These are phyloP conservation scores for Tolypocladium amazonense DNA, from an alignment of 2,329 filamentous ascomycete species.

Conservation along the genomic window DNA sequence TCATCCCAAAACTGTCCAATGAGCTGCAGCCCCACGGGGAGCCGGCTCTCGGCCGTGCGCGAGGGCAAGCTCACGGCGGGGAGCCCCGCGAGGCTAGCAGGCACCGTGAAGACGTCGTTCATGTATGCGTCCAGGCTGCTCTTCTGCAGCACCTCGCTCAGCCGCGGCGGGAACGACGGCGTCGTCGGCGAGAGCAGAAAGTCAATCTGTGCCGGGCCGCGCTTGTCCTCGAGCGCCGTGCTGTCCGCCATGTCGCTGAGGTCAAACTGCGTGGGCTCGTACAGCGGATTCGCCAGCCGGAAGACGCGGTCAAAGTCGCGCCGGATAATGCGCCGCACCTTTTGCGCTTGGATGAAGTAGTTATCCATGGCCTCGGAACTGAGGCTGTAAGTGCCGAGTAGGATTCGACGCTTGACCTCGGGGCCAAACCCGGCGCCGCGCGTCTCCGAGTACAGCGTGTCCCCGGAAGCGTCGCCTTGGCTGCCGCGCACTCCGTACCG, in stretches of 20 bases:
- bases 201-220: slow-evolving; percentile 59
- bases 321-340: slow-evolving; percentile 72
- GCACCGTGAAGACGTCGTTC: slow-evolving; percentile 94
- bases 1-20: slow-evolving; percentile 79
- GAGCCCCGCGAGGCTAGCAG: slow-evolving; percentile 82
- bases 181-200: slow-evolving; percentile 82
- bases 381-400: slow-evolving; percentile 82
- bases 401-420: slow-evolving; percentile 77
- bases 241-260: slow-evolving; percentile 48
- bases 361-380: slow-evolving; percentile 89
- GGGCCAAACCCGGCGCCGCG: slow-evolving; percentile 66
- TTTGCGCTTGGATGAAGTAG: slow-evolving; percentile 92
- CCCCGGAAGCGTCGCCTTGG: slow-evolving; percentile 41
- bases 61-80: slow-evolving; percentile 76
- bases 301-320: slow-evolving; percentile 80
- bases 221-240: slow-evolving; percentile 42
- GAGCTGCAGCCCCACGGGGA: slow-evolving; percentile 54
- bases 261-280: slow-evolving; percentile 40
- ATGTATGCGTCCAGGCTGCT: slow-evolving; percentile 66
- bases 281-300: slow-evolving; percentile 55
- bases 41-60: slow-evolving; percentile 18
- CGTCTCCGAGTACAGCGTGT: slow-evolving; percentile 66
- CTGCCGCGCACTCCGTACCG: slow-evolving; percentile 62
- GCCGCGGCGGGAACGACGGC: slow-evolving; percentile 59
- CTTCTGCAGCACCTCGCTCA: slow-evolving; percentile 46